Percentiles rank a stretch among this genome's conserved stretches.
Conservation (phyloP, 139 green algal genomes). For the Asterochloris sp. region DNA sequence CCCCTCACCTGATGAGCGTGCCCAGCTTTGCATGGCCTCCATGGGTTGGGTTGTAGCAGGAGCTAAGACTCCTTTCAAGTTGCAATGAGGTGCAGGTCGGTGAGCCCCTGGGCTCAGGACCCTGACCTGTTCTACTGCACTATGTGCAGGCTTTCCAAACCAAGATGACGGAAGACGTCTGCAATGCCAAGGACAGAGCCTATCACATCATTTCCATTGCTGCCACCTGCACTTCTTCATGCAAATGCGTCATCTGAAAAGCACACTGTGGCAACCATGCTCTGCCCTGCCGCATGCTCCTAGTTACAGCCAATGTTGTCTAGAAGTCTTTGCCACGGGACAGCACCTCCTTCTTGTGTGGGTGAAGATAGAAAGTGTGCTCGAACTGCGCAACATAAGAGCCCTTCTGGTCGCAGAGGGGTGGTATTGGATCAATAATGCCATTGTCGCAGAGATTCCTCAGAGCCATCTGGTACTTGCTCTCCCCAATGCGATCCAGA, state of each 20-base stretch:
- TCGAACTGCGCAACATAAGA: slow-evolving; percentile 96
- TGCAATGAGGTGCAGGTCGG: too few species aligned
- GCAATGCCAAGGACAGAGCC: slow-evolving; percentile 80
- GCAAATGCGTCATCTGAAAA: too few species aligned
- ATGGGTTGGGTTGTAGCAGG: too few species aligned
- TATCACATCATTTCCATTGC: not conserved
- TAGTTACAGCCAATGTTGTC: not conserved
- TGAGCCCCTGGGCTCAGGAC: too few species aligned
- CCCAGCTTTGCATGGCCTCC: too few species aligned
- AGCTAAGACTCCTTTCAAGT: too few species aligned
- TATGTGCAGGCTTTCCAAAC: too few species aligned
- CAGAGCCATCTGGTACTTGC: slow-evolving; percentile 99
- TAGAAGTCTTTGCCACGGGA: slow-evolving; percentile 93
- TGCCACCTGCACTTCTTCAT: not conserved
- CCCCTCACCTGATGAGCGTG: too few species aligned
- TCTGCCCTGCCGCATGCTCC: not conserved
- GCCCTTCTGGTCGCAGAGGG: slow-evolving; percentile 90
- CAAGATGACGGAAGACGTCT: slow-evolving; percentile 73
- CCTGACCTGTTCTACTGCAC: too few species aligned
- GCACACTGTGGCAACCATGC: not conserved
- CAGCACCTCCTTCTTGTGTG: slow-evolving; percentile 94
- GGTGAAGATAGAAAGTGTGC: slow-evolving; percentile 96
- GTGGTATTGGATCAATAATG: slow-evolving; percentile 93
- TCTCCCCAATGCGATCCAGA: slow-evolving; percentile 93
- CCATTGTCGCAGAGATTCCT: slow-evolving; percentile 95